Percentiles rank a stretch among this genome's conserved stretches.
Conservation (phyloP, 2,329 filamentous ascomycete species). For the Talaromyces sp. region DNA sequence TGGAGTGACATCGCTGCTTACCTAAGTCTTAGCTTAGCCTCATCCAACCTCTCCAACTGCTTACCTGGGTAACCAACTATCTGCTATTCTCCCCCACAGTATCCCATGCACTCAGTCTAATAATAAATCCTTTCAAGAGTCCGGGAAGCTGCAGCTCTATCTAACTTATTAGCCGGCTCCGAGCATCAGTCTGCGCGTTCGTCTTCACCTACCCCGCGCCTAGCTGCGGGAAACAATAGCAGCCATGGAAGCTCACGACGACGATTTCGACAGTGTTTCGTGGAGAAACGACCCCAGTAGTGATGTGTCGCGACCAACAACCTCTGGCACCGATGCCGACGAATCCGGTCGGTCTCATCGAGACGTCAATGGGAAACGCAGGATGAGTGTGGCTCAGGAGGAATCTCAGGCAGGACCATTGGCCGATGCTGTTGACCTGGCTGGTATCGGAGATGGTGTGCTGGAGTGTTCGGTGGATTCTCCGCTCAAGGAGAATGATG, state of each 20-base stretch:
- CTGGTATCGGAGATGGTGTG: slow-evolving; percentile 63
- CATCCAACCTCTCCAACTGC: no score
- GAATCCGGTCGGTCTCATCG: slow-evolving; percentile 30
- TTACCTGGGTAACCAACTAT: no score
- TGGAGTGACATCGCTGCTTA: no score
- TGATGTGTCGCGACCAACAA: slow-evolving; percentile 39
- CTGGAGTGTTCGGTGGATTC: slow-evolving; percentile 78
- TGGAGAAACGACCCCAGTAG: slow-evolving; percentile 63
- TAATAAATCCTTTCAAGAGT: neutral
- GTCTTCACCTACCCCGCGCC: slow-evolving; percentile 1
- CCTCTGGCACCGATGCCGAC: slow-evolving; percentile 39
- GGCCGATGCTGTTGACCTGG: slow-evolving; percentile 54
- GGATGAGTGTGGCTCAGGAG: slow-evolving; percentile 42
- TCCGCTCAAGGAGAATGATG: slow-evolving; percentile 91
- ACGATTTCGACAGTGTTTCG: slow-evolving; percentile 75
- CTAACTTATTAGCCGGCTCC: no score
- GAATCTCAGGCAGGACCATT: slow-evolving; percentile 46
- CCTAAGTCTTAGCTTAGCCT: no score
- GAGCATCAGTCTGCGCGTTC: neutral
- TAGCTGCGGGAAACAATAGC: slow-evolving; percentile 10
- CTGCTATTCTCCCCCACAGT: no score
- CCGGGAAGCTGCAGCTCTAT: neutral
- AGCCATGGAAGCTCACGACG: slow-evolving; percentile 45
- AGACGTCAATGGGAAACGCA: slow-evolving; percentile 46
- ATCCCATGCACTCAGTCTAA: no score